Evolutionary conservation across 139 green algal genomes (phyloP), one percentile per base, ranked within the genome.

Genomic region (Raphidocelis subcapitata): DNA sequence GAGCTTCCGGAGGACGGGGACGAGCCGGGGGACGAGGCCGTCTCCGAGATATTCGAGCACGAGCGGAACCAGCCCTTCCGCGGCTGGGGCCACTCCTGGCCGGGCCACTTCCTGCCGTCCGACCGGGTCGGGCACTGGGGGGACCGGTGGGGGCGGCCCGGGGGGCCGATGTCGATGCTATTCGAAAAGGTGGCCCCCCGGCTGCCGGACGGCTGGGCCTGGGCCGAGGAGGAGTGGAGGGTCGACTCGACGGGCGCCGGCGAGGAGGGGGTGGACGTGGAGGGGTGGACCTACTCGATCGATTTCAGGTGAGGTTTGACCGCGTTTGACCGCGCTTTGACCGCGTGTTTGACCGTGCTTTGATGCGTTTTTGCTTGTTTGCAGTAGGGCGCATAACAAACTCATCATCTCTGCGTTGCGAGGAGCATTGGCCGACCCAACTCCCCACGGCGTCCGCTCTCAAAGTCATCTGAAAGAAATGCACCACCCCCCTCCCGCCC

Each of bases 41-140:
- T 87, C 41, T 49, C 88, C 90, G 74, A 86, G 82, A 72, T 96
- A 14, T 97, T 93, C 85, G 92, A 97, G 77, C 94, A 96, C 77
- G 88, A 97, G 86, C 77, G 92, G 33, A 83, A 88, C 54, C 89
- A 95, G 82, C 90, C 92, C 3, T 97, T 96, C 82, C 79, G 84
- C 10, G 90, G 87, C 24, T 96, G 86, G 86, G 91, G 92, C 23
- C 88, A 93, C 75, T 85, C 77, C 14, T 97, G 89, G 88, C 92
- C 92, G 0, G 92, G 92, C 15, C 87, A 96, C 81, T 94, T 97
- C 79, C 84, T 97, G 63, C 92, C 92, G 12, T 89, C 81, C 1
- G 92, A 97, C 79, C 75, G 84, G 2, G 83, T 93, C 46, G 82
- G 86, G 2, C 87, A 91, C 55, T 94, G 89, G 89, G 73, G 72